Base-by-base conservation (phyloP, 768 basidiomycete genomes). In the Pleurotus salmoneostramineus region DNA sequence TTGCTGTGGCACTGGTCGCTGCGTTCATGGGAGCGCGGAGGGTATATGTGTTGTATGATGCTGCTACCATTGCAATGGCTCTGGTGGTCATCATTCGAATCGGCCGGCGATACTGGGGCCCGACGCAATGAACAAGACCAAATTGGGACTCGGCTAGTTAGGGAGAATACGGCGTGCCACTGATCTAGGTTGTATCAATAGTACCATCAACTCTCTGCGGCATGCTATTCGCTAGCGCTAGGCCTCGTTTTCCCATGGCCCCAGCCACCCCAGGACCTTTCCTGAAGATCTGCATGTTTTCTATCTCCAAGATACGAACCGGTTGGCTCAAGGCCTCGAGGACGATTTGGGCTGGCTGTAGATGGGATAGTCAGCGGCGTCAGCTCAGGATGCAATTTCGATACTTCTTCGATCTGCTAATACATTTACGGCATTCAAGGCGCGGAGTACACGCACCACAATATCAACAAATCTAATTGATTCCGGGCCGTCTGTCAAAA, bases 1-100 rank as follows among this genome's bases (percentile, higher is more conserved):
- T 76, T 3, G 61, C 70, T 8, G 70, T 88, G 4, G 81, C 82
- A 5, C 66, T 66, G 5, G 69, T 78, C 2, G 83, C 89, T 47
- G 83, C 91, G 64, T 59, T 87, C n/a, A 68, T 80, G 45, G 92
- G 91, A 11, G 81, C 88, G n/a, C 75, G 85, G 31, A 76, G 73
- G 63, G 81, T 85, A 2, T 90, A 89, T 65, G 65, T 78, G 50
- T 79, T 91, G 42, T 88, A 88, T 65, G 85, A 91, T 54, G 77
- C 71, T 35, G 81, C 82, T 0, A 83, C 82, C 61, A 64, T 81
- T 37, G 73, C 72, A 6, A 62, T 84, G 56, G 76, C 74, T 14
- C 62, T 80, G 43, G 63, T 84, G 48, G 77, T 84, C 6, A 65
- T 75, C 3, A 56, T 73, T 56, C 71, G 79, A 58, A 72, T 87